Base-by-base conservation (phyloP, 1,284 basidiomycete genomes). In the Ganoderma lingzhi region DNA sequence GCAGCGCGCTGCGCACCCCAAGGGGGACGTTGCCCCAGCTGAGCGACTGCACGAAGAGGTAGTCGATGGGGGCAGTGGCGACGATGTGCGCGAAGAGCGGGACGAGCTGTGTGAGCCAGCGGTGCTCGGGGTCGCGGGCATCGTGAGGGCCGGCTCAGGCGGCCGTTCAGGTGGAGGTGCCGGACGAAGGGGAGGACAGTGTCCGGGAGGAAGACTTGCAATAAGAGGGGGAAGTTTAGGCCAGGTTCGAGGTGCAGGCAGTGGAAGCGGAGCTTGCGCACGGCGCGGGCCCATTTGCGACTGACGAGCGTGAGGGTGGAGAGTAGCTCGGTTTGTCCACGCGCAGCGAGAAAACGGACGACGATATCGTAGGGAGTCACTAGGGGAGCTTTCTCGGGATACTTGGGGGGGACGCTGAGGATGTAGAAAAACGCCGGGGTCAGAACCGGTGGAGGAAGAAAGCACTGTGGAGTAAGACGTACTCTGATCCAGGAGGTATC, bases 331-430 rank as follows among this genome's bases (percentile, higher is more conserved):
- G 30, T 35, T 35, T 30, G 14, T 6, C 45, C 35, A 15, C 4
- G 37, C 30, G 19, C 4, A 1, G 23, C 45, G 35, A 68, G 35
- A 35, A 56, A 53, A 23, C 58, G 2, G 28, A 63, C 44, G 42
- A 64, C 6, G 8, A 64, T 5, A 37, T 63, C 62, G 32, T 51
- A 64, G 14, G 23, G 37, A 32, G 56, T 70, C 8, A 48, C 51
- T 12, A n/a, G 14, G 12, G 61, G 44, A 6, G 44, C 17, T 44
- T 30, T 65, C 12, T 59, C 55, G 30, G 64, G 64, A 45, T 59
- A 65, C 61, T 59, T 69, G 6, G 64, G 65, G 6, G 65, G 68
- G 14, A 67, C 68, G 32, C 68, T 70, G 53, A 6, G 19, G 30
- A 1, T 15, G 39, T 61, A 19, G 48, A 28, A 35, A 17, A 23